These are phyloP conservation scores for Rhododendron simsii DNA, from an alignment of 148 eudicot genomes.

Conservation along the genomic window DNA sequence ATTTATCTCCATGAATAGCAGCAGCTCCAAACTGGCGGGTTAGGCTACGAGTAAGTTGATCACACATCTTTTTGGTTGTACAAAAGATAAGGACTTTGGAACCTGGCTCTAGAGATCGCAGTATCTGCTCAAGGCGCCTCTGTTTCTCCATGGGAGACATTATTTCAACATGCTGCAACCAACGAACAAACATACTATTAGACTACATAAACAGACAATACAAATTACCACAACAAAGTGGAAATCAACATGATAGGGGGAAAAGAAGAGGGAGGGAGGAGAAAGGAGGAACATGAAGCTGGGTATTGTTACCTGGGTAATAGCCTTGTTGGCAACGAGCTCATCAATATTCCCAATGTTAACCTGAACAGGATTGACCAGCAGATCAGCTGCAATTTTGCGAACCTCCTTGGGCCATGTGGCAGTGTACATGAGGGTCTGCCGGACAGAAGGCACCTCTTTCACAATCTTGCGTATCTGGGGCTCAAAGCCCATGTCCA, in stretches of 20 bases:
- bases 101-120: slow-evolving; percentile 85
- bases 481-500: slow-evolving; percentile 99
- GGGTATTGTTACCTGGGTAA: slow-evolving; percentile 62
- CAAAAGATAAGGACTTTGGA: slow-evolving; percentile 83
- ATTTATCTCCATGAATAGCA: slow-evolving; percentile 94
- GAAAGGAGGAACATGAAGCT: neutral
- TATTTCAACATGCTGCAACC: slow-evolving; percentile 62
- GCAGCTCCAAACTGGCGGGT: slow-evolving; percentile 74
- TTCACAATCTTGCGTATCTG: slow-evolving; percentile 94
- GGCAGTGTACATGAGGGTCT: slow-evolving; percentile 96
- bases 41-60: slow-evolving; percentile 69
- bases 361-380: slow-evolving; percentile 82
- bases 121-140: slow-evolving; percentile 71
- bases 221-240: neutral
- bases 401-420: slow-evolving; percentile 99
- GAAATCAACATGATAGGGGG: neutral
- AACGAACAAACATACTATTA: slow-evolving; percentile 6
- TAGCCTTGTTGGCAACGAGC: slow-evolving; percentile 90
- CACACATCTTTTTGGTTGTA: slow-evolving; percentile 98
- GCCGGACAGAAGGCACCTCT: slow-evolving; percentile 71
- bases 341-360: slow-evolving; percentile 92
- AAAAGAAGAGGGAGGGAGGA: neutral
- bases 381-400: slow-evolving; percentile 79
- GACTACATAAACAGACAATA: neutral
- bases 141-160: slow-evolving; percentile 69